Evolutionary conservation across 2,329 filamentous ascomycete species (phyloP), one percentile per base, ranked within the genome.

Genomic region (Chrysosporium queenslandicum): DNA sequence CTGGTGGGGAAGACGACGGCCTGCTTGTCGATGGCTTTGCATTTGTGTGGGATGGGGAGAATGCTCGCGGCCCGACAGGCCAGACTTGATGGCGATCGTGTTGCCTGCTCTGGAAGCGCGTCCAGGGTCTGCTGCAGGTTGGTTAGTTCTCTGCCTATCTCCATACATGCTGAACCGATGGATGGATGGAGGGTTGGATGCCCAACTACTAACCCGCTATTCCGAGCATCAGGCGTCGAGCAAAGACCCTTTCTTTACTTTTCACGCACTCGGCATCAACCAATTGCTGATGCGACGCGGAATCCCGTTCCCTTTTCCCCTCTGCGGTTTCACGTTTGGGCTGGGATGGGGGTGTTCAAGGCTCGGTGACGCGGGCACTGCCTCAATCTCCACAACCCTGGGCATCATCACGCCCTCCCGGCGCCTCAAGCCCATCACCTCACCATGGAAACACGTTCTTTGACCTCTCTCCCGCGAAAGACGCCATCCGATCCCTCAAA

Each of bases 101-200:
- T n/a, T n/a, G n/a, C n/a, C n/a, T n/a, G n/a, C n/a, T n/a, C n/a
- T n/a, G n/a, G n/a, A n/a, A n/a, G n/a, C n/a, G n/a, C n/a, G n/a
- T n/a, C n/a, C n/a, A n/a, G n/a, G n/a, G n/a, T n/a, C 16, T 9
- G 11, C 23, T 56, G 52, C n/a, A 27, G 37, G 14, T 43, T 56
- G 40, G 40, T n/a, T n/a, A n/a, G n/a, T n/a, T n/a, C n/a, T n/a
- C n/a, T n/a, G n/a, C n/a, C n/a, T n/a, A n/a, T n/a, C n/a, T n/a
- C n/a, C n/a, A n/a, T n/a, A n/a, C n/a, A n/a, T n/a, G n/a, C n/a
- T n/a, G n/a, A n/a, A n/a, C n/a, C n/a, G n/a, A n/a, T n/a, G n/a
- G n/a, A n/a, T n/a, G n/a, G n/a, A n/a, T n/a, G 40, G 40, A 46
- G 29, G 43, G 18, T 37, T 47, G 18, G 45, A 47, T 47, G 45